phyloP scores from a whole-genome alignment of 257 asterid genomes.

The Perilla frutescens region DNA sequence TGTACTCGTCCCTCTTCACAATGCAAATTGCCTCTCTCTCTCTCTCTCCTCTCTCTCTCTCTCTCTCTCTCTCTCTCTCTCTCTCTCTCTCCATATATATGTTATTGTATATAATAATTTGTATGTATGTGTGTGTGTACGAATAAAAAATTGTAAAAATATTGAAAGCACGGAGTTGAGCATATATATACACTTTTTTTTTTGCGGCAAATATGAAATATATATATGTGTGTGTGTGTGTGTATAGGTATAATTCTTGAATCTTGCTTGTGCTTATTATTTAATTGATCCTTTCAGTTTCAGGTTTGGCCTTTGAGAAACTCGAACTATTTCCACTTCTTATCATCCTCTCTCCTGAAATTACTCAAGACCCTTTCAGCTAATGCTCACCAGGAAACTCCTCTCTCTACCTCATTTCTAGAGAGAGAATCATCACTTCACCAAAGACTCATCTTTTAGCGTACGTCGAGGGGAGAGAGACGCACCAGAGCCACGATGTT shows the following conservation, averaged over 20 bases:
- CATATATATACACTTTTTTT: neutral
- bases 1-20: constrained; percentile 30
- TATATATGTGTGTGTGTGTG: too few species aligned
- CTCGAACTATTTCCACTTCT: constrained; percentile 15
- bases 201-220: neutral
- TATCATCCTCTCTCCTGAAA: neutral
- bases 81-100: neutral
- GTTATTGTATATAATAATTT: neutral
- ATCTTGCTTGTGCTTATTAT: neutral
- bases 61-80: neutral
- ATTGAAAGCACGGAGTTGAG: constrained; percentile 6
- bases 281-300: constrained; percentile 19
- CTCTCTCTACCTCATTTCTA: neutral
- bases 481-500: constrained; percentile 41
- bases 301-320: constrained; percentile 19
- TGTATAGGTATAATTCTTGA: neutral
- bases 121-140: neutral
- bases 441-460: neutral
- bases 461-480: neutral
- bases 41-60: constrained; percentile 8
- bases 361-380: neutral
- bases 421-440: neutral
- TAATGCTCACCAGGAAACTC: neutral
- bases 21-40: neutral
- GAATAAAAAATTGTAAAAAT: neutral